Percentiles rank a stretch among this genome's conserved stretches.
Conservation (phyloP, 306 rosid genomes). For the Pueraria montana region DNA sequence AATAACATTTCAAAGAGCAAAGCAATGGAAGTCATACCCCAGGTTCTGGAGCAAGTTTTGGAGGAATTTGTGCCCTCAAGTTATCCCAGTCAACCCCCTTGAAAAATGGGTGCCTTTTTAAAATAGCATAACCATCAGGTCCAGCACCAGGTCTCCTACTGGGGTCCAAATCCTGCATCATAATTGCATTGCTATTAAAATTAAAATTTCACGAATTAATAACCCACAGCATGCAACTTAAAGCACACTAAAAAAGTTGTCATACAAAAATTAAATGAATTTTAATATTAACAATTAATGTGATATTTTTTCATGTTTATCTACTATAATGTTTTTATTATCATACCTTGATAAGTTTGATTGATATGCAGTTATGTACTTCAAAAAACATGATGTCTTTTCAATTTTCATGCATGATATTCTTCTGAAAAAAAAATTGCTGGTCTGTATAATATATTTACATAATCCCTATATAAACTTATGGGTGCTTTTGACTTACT, state of each 20-base stretch:
- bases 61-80: constrained; percentile 72
- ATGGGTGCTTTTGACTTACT: neutral
- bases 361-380: neutral
- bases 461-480: neutral
- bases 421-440: neutral
- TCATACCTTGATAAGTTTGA: constrained; percentile 3
- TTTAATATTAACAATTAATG: constrained; percentile 3
- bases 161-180: constrained; percentile 90
- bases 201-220: constrained; percentile 29
- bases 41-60: constrained; percentile 80
- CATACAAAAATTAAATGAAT: constrained; percentile 14
- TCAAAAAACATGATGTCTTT: neutral
- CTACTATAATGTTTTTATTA: constrained; percentile 4
- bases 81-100: constrained; percentile 84
- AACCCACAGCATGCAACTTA: constrained; percentile 37
- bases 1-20: constrained; percentile 38
- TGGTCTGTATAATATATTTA: neutral
- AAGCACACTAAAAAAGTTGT: constrained; percentile 21
- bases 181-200: constrained; percentile 26
- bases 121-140: constrained; percentile 76
- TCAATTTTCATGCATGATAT: neutral
- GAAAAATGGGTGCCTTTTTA: constrained; percentile 89
- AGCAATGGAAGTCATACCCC: constrained; percentile 58
- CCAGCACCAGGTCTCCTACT: constrained; percentile 93
- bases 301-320: constrained; percentile 2